Conservation (phyloP, 441 rosid genomes). For the Euphorbia corollata region DNA sequence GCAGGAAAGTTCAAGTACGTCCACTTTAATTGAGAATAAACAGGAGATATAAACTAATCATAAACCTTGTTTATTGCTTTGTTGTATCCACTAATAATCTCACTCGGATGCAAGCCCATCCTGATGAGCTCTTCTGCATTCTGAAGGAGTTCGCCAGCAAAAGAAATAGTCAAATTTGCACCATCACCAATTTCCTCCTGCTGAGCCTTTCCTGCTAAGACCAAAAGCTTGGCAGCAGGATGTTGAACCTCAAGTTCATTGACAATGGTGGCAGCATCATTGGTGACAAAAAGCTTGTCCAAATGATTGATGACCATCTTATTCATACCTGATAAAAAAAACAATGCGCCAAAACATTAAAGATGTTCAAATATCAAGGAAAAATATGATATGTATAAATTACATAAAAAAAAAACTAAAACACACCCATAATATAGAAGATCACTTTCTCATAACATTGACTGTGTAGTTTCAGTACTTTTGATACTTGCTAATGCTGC, state of each 20-base stretch:
- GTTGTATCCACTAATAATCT: conserved; percentile 84
- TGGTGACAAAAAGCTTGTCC: conserved; percentile 87
- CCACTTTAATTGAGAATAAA: not conserved
- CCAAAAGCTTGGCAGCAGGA: conserved; percentile 89
- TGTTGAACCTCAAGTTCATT: conserved; percentile 97
- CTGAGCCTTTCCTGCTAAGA: conserved; percentile 87
- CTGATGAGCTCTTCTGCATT: conserved; percentile 92
- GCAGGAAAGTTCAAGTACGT: not conserved
- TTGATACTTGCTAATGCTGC: too few relatives aligned
- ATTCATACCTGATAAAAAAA: conserved; percentile 71
- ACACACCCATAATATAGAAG: too few relatives aligned
- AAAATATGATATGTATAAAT: not conserved
- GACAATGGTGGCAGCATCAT: conserved; percentile 91
- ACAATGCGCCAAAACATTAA: not conserved
- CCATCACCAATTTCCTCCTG: conserved; percentile 99
- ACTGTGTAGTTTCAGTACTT: too few relatives aligned
- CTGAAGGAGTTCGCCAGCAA: conserved; percentile 92
- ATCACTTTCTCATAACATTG: too few relatives aligned
- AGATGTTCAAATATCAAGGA: not conserved
- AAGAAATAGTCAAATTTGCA: conserved; percentile 81
- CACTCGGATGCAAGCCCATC: conserved; percentile 93
- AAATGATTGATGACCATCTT: conserved; percentile 97
- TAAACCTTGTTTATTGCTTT: conserved; percentile 67
- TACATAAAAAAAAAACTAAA: not conserved
- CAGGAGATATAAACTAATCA: not conserved